Percentiles rank a stretch among this genome's conserved stretches.
These are phyloP conservation scores for Chenopodium suecicum DNA, from an alignment of 148 eudicot genomes.

Conservation along the genomic window DNA sequence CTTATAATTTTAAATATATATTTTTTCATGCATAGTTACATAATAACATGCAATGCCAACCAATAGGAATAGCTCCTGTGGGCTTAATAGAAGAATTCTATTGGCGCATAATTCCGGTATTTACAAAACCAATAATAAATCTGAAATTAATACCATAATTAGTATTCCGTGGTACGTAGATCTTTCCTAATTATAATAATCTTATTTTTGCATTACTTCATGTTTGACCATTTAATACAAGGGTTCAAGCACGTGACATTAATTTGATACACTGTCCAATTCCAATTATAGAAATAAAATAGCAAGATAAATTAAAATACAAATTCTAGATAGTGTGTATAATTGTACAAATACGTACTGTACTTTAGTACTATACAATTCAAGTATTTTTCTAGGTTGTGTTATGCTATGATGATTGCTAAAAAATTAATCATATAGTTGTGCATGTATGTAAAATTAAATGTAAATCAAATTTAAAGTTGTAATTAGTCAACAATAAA, in stretches of 20 bases:
- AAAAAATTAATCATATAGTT: no score
- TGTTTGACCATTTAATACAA: constrained; percentile 15
- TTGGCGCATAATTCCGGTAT: background rate
- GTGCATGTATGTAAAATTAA: no score
- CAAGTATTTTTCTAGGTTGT: no score
- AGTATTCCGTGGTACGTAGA: background rate
- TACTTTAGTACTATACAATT: no score
- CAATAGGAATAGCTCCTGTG: background rate
- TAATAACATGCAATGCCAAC: constrained; percentile 1
- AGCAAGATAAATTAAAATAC: no score
- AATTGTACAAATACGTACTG: no score
- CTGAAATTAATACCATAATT: background rate
- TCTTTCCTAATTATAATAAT: background rate
- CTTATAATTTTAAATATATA: background rate
- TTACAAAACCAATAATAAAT: background rate
- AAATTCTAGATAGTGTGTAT: no score
- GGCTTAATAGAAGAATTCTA: background rate
- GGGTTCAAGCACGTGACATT: constrained; percentile 15
- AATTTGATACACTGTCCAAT: background rate
- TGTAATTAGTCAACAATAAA: no score
- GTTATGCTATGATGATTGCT: no score
- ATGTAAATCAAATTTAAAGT: no score
- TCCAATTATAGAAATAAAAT: no score
- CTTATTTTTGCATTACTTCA: background rate
- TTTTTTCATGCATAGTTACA: background rate